phyloP scores from a whole-genome alignment of 371 early-diverging fungal genomes.

The Zychaea mexicana region DNA sequence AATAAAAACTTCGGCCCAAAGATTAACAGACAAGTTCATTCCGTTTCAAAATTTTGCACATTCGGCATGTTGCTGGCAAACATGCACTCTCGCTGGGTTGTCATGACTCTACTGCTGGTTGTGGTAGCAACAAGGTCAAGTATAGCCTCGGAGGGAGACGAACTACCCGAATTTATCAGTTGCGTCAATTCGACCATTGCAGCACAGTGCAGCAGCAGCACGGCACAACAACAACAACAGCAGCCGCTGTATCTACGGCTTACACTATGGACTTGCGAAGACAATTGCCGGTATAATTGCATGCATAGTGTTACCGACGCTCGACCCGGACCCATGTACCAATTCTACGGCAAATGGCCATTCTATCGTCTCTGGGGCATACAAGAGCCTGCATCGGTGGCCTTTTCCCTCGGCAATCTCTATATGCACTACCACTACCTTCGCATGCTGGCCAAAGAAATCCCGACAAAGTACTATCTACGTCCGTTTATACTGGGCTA shows the following conservation, averaged over 20 bases:
- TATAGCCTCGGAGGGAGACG: conserved; percentile 6
- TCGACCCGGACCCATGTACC: neutral
- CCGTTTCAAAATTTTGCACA: neutral
- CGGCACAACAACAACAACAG: too few relatives aligned
- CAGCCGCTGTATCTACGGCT: conserved; percentile 3
- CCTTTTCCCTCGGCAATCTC: conserved; percentile 89
- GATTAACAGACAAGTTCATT: neutral
- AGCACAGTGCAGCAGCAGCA: neutral
- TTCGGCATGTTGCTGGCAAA: conserved; percentile 6
- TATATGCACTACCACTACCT: conserved; percentile 68
- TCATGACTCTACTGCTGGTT: neutral
- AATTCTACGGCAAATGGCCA: conserved; percentile 69
- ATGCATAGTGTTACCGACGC: neutral
- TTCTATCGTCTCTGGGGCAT: conserved; percentile 86
- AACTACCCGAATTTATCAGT: conserved; percentile 4
- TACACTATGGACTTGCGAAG: neutral
- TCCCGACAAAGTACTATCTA: conserved; percentile 54
- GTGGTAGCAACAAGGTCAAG: neutral
- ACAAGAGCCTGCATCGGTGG: conserved; percentile 92
- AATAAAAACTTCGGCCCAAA: neutral
- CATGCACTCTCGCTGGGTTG: neutral
- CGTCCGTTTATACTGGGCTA: conserved; percentile 59
- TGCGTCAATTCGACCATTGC: conserved; percentile 3
- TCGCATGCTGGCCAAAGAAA: conserved; percentile 33
- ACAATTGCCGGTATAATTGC: conserved; percentile 13